Evolutionary conservation across 192 early-diverging fungal genomes (phyloP), one percentile per base, ranked within the genome.

Genomic region (Chytriomyces sp.): DNA sequence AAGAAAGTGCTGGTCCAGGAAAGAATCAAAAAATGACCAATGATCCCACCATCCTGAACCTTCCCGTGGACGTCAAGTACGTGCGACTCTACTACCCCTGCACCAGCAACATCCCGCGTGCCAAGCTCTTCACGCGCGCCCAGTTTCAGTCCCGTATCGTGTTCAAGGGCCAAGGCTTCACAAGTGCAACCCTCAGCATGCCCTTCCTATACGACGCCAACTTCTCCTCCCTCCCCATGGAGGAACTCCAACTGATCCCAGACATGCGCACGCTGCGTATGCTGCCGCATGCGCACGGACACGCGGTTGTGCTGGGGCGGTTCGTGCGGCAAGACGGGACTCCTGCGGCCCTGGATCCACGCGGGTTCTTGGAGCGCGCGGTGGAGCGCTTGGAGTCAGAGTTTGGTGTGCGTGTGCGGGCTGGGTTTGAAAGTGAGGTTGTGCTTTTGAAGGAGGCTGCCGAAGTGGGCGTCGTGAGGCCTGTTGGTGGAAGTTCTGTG

Each of bases 341-440:
- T 25, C 31, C 59, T 14, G 14, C 37, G 30, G 12, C 59, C 1
- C 5, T 62, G 0, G 60, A 62, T 26, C 60, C 60, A 38, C 60
- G 60, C 26, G 60, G 14, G 7, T 37, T 62, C 0, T 36, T 62
- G 1, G 14, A 22, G 7, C 60, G 36, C 60, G 31, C 34, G 8
- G 14, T 62, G 14, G 1, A 33, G 32, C 14, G 8, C 8, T 36
- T 62, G 1, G 2, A 31, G 26, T 10, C 26, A 22, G 33, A 38
- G 0, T 37, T 38, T 31, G 60, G 60, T 1, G 14, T 38, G 33
- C 7, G 19, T 36, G 34, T 3, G 14, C 8, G 38, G 19, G 60
- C 60, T 0, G 60, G 60, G 19, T 62, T 62, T 26, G 60, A 62
- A 26, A n/a, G 32, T 3, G 60, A 62, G 26, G 10, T 62, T 2